Evolutionary conservation across 2,329 filamentous ascomycete genomes (phyloP), one percentile per base, ranked within the genome.

Genomic region (Ophiosphaerella herpotricha): DNA sequence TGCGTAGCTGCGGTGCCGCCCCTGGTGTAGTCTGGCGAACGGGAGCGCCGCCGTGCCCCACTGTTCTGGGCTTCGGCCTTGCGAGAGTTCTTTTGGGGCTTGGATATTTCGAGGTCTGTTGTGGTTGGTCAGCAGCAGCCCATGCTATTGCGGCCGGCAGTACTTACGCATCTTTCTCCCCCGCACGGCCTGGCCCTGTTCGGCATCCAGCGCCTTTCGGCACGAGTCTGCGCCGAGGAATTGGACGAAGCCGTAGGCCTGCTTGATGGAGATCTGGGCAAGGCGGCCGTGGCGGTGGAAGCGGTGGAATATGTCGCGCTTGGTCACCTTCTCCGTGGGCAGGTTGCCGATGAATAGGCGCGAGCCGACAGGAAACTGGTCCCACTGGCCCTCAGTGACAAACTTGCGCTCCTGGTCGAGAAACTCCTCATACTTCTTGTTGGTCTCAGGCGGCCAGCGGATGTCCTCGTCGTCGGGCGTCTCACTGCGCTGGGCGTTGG

Each of bases 171-270:
- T 96, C 71, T 91, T 91, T 58, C 92, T 87, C n/a, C 92, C 93
- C 66, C 90, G 85, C 33, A 97, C 85, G 57, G 91, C 84, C 35
- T 85, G 83, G 8, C 90, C 91, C 73, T 97, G 90, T 54, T 97
- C 85, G 32, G 82, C 81, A 32, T 88, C 80, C 61, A 97, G 82
- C 4, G 93, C 93, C 39, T 81, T 80, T 48, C 83, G 80, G 57
- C 91, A 96, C 66, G 93, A 87, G 2, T 82, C 80, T 4, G 86
- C 77, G 26, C 90, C 87, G 58, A 96, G 82, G 60, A 95, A 99
- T 70, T 97, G 94, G 32, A 97, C 91, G 69, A 97, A 99, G 1
- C 94, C 94, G 74, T 96, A 97, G 1, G 92, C 92, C 59, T 94
- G 91, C 74, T 97, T 97, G 63, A 97, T 90, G 1, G 91, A 96